Base-by-base conservation (phyloP, 345 rosid species). In the Syzygium aromaticum region DNA sequence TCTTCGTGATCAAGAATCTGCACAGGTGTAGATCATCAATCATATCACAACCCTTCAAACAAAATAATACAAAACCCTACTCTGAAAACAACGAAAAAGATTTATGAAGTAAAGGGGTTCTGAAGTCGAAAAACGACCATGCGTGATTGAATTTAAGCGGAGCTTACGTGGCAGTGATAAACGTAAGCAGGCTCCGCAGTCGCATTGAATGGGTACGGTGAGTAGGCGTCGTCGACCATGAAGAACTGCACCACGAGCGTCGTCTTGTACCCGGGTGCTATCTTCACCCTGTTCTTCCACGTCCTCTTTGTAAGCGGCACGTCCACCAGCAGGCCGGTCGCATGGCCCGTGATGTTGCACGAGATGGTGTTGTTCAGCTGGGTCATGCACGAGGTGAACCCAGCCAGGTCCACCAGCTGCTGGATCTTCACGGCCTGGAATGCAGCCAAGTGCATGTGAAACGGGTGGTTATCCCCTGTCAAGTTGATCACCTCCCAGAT, bases 1-100 rank as follows among this genome's bases (percentile, higher is more conserved):
- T 96, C 99, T 92, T 97, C 99, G 25, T 97, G 99, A 89, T 97
- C 98, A 93, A 97, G 91, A 2, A 96, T 95, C 99, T 96, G 94
- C 91, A 77, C 38, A 51, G 17, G 38, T 23, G 11, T 21, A 51
- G 67, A 56, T 11, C 19, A 23, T n/a, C 28, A 38, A 21, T 51
- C 33, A 73, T 27, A 14, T 13, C 4, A 25, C 63, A 57, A 57
- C 28, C n/a, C 63, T 57, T 4, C 63, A 57, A 1, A 57, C 63
- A 57, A 57, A 57, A 57, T 1, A 8, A 64, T 64, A 30, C 43
- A 30, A 7, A 30, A 30, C 8, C 77, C 40, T 30, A 16, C 40
- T 64, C 43, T 3, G 6, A 16, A 64, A 64, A 64, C 12, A 30
- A 64, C 77, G 43, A 30, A 30, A 67, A 30, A 67, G 43, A 67